Conservation (phyloP, 2,329 filamentous ascomycete species). For the Penicillium sp. region DNA sequence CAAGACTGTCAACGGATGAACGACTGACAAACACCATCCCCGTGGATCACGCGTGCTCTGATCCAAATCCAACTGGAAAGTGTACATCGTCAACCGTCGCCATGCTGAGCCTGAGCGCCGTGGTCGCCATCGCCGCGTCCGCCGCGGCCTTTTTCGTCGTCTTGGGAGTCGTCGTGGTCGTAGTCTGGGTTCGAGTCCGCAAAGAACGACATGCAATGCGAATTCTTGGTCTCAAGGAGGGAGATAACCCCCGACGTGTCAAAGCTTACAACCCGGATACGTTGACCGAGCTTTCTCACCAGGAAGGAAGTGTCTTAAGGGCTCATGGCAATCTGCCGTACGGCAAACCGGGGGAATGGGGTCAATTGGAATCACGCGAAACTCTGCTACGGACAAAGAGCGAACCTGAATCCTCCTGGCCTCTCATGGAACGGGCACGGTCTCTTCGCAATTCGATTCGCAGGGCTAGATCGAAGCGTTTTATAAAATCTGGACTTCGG, state of each 20-base stretch:
- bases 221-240: constrained; percentile 33
- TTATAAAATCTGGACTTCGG: constrained; percentile 37
- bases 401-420: constrained; percentile 32
- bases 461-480: constrained; percentile 42
- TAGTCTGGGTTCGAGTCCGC: constrained; percentile 45
- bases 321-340: constrained; percentile 45
- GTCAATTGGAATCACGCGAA: constrained; percentile 41
- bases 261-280: constrained; percentile 37
- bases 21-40: constrained; percentile 2
- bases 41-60: constrained; percentile 10
- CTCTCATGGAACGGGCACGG: constrained; percentile 37
- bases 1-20: constrained; percentile 20
- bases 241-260: constrained; percentile 29
- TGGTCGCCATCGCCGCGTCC: constrained; percentile 45
- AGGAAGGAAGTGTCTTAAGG: constrained; percentile 40
- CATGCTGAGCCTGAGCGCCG: constrained; percentile 42
- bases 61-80: neutral
- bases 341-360: constrained; percentile 45
- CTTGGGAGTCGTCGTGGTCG: constrained; percentile 38
- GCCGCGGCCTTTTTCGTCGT: constrained; percentile 44
- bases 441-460: constrained; percentile 44
- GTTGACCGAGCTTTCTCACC: constrained; percentile 40
- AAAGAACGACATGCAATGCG: constrained; percentile 41
- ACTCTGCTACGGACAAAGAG: constrained; percentile 32
- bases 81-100: constrained; percentile 20